Base-by-base conservation (phyloP, 192 early-diverging fungal genomes). In the Coemansia sp. region DNA sequence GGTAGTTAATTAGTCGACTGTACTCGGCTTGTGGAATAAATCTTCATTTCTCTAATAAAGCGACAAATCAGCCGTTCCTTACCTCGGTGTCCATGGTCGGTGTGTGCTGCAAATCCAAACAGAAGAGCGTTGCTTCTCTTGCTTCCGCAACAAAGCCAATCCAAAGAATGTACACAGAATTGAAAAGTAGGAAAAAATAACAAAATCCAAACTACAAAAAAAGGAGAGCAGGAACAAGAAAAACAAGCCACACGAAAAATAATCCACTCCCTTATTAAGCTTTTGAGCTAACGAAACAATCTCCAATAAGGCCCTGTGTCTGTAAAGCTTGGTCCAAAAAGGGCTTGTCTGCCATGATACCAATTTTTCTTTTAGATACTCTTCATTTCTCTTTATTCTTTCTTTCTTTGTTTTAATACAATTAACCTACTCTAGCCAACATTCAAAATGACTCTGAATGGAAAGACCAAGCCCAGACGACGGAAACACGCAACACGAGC, bases 81-180 rank as follows among this genome's bases (percentile, higher is more conserved):
- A 75, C 73, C 53, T 75, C 77, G 10, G 77, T 70, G 57, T 64
- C 63, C 77, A 79, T 79, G 43, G 48, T 60, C 42, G 26, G 42
- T 4, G 13, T 21, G 7, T 21, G 19, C 6, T 7, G 23, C 23
- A 59, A 41, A 41, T 19, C 9, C 39, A 56, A 7, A 32, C 6
- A 18, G 21, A 10, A 53, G 47, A 48, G 47, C 47, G 47, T 48
- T 15, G n/a, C 11, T 18, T 23, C n/a, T 21, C 52, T 53, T 53
- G 52, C 52, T 18, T 53, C 13, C 52, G 44, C 52, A 23, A 53
- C 21, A 53, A 53, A 53, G 52, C 52, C 10, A 53, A n/a, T 23
- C 16, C 32, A 2, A 32, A 45, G 10, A 45, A 15, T 45, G 44
- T 45, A 45, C 44, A 2, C 44, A 45, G 44, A 45, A 32, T 15